phyloP scores from a whole-genome alignment of 352 stramenopile genomes.

The Pythium apleroticum region DNA sequence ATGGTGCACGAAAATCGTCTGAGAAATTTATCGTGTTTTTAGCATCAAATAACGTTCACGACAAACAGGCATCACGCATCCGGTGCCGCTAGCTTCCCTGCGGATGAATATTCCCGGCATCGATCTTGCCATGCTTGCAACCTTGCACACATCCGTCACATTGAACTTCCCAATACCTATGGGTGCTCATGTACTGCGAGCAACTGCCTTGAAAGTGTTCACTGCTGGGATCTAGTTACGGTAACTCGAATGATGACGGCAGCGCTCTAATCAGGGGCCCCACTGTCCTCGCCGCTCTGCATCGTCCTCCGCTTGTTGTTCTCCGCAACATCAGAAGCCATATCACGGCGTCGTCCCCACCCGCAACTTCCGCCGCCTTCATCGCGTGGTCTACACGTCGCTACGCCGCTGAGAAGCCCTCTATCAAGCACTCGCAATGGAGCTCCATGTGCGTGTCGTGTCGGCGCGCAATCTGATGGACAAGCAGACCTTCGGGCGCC shows the following conservation, averaged over 20 bases:
- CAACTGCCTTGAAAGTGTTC: too few species aligned
- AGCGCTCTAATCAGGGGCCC: slow-evolving; percentile 8
- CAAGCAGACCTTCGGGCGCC: slow-evolving; percentile 85
- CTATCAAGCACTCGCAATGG: slow-evolving; percentile 31
- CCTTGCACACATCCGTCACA: too few species aligned
- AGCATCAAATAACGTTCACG: too few species aligned
- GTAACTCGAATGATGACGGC: slow-evolving; percentile 2
- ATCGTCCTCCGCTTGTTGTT: not conserved
- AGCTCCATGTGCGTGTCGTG: slow-evolving; percentile 79
- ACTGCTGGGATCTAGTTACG: too few species aligned
- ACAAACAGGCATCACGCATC: too few species aligned
- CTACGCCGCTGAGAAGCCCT: not conserved
- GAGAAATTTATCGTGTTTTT: not conserved
- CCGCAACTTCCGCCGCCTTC: not conserved
- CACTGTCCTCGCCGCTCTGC: not conserved
- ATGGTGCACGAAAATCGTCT: not conserved
- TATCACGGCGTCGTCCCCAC: not conserved
- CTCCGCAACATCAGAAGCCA: slow-evolving; percentile 3
- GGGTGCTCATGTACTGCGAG: too few species aligned
- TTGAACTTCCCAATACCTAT: too few species aligned
- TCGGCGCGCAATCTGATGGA: slow-evolving; percentile 78
- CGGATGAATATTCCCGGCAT: too few species aligned
- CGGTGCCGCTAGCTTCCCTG: too few species aligned
- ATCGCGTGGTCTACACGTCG: not conserved
- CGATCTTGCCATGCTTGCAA: too few species aligned